Conservation (phyloP, 106 monocot genomes). For the Posidonia australis region DNA sequence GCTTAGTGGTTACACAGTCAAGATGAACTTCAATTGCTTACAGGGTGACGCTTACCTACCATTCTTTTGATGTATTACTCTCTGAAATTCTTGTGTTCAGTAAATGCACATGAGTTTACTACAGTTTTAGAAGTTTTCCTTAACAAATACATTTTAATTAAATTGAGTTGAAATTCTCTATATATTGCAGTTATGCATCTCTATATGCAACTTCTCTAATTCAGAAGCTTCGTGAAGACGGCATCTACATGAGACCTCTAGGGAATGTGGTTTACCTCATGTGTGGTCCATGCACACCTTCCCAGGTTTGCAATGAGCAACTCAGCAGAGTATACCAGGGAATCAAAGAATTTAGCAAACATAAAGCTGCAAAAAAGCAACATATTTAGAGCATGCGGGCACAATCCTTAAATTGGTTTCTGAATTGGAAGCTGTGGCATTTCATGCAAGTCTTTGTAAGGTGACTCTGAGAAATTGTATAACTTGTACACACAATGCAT, state of each 20-base stretch:
- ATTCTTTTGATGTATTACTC: too few species aligned
- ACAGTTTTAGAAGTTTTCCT: background rate
- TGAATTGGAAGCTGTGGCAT: background rate
- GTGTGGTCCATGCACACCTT: constrained; percentile 86
- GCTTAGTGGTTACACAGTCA: too few species aligned
- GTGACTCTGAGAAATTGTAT: too few species aligned
- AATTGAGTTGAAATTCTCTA: background rate
- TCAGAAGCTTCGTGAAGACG: constrained; percentile 65
- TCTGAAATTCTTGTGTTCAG: too few species aligned
- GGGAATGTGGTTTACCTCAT: constrained; percentile 95
- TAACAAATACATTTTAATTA: background rate
- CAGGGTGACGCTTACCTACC: too few species aligned
- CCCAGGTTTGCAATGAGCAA: constrained; percentile 44
- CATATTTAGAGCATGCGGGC: background rate
- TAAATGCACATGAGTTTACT: background rate
- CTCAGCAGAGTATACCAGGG: constrained; percentile 52
- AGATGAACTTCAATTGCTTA: too few species aligned
- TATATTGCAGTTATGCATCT: constrained; percentile 65
- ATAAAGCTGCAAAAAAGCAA: constrained; percentile 2
- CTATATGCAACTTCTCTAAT: constrained; percentile 54
- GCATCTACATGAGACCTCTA: constrained; percentile 67
- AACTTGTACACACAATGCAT: too few species aligned
- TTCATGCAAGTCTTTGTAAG: background rate
- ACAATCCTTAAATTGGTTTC: background rate
- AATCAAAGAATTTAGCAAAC: constrained; percentile 35